These are phyloP conservation scores for Ustilago trichophora DNA, from an alignment of 1,284 basidiomycete species.

Conservation along the genomic window DNA sequence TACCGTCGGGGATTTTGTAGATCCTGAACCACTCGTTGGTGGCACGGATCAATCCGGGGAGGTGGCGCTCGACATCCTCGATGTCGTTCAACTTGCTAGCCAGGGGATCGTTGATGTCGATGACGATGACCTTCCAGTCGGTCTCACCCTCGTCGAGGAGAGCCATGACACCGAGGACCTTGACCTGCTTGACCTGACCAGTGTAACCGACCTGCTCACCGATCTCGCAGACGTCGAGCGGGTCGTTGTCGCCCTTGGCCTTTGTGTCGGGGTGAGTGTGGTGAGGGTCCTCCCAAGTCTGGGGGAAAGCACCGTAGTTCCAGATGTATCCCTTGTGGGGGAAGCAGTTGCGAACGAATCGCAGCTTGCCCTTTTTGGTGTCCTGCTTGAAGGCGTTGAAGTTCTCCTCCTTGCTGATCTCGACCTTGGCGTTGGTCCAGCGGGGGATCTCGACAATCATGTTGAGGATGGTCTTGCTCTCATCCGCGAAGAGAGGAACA, in stretches of 20 bases:
- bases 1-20: constrained; percentile 96
- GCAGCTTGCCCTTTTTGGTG: constrained; percentile 91
- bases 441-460: constrained; percentile 82
- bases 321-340: constrained; percentile 89
- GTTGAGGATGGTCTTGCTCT: constrained; percentile 73
- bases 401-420: constrained; percentile 94
- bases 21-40: constrained; percentile 88
- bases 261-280: constrained; percentile 93
- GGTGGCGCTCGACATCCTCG: constrained; percentile 97
- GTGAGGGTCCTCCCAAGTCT: constrained; percentile 99
- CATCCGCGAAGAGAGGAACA: constrained; percentile 65
- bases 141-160: constrained; percentile 70
- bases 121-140: constrained; percentile 72
- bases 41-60: constrained; percentile 83
- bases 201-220: constrained; percentile 97
- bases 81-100: constrained; percentile 97
- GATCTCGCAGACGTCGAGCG: constrained; percentile 99
- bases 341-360: constrained; percentile 99
- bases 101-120: constrained; percentile 95
- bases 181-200: constrained; percentile 99
- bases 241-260: constrained; percentile 99
- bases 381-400: constrained; percentile 99
- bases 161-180: constrained; percentile 99
- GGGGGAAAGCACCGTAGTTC: constrained; percentile 78
- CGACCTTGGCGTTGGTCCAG: constrained; percentile 98